phyloP scores from a whole-genome alignment of 2,329 filamentous ascomycete species.

The Hypoxylon sp. region DNA sequence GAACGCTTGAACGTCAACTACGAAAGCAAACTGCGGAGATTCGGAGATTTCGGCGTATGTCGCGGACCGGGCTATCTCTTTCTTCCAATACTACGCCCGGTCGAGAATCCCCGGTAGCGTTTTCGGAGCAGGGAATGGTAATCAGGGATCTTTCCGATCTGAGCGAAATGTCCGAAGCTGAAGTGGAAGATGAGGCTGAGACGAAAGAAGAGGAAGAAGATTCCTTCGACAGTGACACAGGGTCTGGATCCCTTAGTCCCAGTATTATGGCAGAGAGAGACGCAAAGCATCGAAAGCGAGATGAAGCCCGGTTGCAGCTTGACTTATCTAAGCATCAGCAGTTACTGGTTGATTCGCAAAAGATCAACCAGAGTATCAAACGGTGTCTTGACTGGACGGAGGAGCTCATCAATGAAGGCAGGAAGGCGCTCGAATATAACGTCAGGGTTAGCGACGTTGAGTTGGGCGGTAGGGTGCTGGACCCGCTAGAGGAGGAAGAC shows the following conservation, averaged over 20 bases:
- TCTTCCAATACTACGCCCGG: constrained; percentile 60
- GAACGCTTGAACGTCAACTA: constrained; percentile 89
- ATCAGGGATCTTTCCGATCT: constrained; percentile 62
- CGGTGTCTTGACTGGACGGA: constrained; percentile 91
- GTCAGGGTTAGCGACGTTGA: constrained; percentile 83
- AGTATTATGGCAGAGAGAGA: constrained; percentile 57
- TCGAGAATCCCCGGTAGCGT: constrained; percentile 58
- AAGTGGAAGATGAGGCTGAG: constrained; percentile 51
- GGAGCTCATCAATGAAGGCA: constrained; percentile 87
- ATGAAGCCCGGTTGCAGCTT: constrained; percentile 84
- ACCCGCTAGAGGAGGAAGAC: constrained; percentile 66
- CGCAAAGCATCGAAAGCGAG: constrained; percentile 71
- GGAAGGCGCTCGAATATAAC: constrained; percentile 85
- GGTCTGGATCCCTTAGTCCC: constrained; percentile 54
- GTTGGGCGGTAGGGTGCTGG: constrained; percentile 82
- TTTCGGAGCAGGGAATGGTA: constrained; percentile 58
- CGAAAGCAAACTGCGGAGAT: constrained; percentile 91
- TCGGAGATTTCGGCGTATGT: constrained; percentile 86
- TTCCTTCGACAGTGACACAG: constrained; percentile 57
- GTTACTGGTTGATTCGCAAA: constrained; percentile 88
- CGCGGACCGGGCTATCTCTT: constrained; percentile 80
- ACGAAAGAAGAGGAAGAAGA: constrained; percentile 64
- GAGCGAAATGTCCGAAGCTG: constrained; percentile 57
- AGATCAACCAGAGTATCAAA: constrained; percentile 94
- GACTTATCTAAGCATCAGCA: constrained; percentile 92